Evolutionary conservation across 179 eudicot genomes (phyloP).

Genomic region (Pouteria campechiana): DNA sequence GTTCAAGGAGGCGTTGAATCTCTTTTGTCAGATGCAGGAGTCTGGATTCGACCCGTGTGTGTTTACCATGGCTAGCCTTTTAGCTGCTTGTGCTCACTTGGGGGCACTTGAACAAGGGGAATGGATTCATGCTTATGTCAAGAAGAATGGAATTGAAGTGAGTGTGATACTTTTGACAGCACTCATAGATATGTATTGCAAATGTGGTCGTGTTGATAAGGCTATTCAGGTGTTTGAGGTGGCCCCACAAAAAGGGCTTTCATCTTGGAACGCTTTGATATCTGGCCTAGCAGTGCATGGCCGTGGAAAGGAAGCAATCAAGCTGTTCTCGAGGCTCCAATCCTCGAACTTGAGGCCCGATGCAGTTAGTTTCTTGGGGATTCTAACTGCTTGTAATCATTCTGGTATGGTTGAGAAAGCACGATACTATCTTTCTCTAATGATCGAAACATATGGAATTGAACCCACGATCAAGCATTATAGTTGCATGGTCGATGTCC

Average conservation of each 20-base stretch:
- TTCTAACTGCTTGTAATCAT: constrained; percentile 56
- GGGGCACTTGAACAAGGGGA: constrained; percentile 65
- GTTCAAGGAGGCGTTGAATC: constrained; percentile 39
- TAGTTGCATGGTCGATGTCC: constrained; percentile 54
- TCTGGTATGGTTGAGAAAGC: constrained; percentile 40
- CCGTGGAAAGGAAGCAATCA: constrained; percentile 28
- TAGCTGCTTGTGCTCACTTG: constrained; percentile 55
- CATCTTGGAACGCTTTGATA: constrained; percentile 79
- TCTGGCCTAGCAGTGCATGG: constrained; percentile 67
- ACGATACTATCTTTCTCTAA: constrained; percentile 28
- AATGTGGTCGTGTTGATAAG: constrained; percentile 55
- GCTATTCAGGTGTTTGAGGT: constrained; percentile 33
- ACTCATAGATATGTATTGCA: constrained; percentile 64
- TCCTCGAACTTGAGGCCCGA: constrained; percentile 35
- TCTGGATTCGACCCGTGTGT: constrained; percentile 33
- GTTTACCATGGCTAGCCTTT: constrained; percentile 54
- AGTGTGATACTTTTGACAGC: constrained; percentile 48
- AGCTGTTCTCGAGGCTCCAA: constrained; percentile 36
- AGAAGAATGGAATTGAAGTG: constrained; percentile 26
- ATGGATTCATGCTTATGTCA: constrained; percentile 45
- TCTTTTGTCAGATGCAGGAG: constrained; percentile 46
- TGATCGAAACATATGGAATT: constrained; percentile 38
- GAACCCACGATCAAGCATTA: constrained; percentile 62
- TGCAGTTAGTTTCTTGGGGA: constrained; percentile 52
- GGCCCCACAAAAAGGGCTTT: constrained; percentile 25